phyloP scores from a whole-genome alignment of 805 yeast genomes.

The Babjeviella inositovora region DNA sequence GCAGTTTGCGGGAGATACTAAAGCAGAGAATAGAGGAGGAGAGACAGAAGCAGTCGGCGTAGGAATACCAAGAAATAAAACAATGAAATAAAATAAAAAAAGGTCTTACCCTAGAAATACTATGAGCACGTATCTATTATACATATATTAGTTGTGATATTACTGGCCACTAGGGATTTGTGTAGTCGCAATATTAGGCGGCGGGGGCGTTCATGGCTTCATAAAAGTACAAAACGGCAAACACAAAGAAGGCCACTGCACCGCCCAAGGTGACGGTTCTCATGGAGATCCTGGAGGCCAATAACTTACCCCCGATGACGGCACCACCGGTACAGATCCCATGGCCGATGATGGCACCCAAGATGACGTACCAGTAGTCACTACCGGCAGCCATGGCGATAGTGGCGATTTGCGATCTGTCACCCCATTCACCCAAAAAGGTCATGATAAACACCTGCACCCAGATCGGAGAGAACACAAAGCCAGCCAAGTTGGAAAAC shows the following conservation, averaged over 20 bases:
- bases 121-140: no score
- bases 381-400: slow-evolving; percentile 98
- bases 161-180: neutral
- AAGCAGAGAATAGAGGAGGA: no score
- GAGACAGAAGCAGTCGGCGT: no score
- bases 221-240: slow-evolving; percentile 65
- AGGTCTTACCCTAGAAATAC: no score
- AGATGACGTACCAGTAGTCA: slow-evolving; percentile 75
- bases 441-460: slow-evolving; percentile 93
- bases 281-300: slow-evolving; percentile 83
- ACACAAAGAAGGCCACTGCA: slow-evolving; percentile 69
- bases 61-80: no score
- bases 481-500: slow-evolving; percentile 36
- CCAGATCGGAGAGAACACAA: slow-evolving; percentile 76
- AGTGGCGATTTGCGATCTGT: slow-evolving; percentile 94
- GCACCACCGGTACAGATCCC: slow-evolving; percentile 78
- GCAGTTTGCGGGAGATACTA: no score
- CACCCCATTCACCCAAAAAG: slow-evolving; percentile 98
- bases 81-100: no score
- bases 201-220: slow-evolving; percentile 42
- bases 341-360: slow-evolving; percentile 88
- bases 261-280: slow-evolving; percentile 89
- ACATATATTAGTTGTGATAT: slow-evolving; percentile 1
- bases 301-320: slow-evolving; percentile 81
- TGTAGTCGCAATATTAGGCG: no score